Conservation (phyloP, 2,329 filamentous ascomycete species). For the Lachnum nothofagi region DNA sequence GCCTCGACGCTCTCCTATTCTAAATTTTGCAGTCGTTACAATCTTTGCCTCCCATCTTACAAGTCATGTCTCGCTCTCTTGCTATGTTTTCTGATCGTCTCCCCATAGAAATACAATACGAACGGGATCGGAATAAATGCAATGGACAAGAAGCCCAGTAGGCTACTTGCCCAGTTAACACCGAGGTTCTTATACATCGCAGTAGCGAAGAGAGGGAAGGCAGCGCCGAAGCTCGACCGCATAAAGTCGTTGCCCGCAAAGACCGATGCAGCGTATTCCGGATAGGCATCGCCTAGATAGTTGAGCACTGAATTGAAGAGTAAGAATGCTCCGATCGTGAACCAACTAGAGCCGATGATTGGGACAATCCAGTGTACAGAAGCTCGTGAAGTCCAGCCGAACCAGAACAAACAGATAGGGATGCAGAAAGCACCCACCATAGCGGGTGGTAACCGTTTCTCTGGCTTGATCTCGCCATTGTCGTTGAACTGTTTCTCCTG, state of each 20-base stretch:
- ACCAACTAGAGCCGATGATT: slow-evolving; percentile 44
- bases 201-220: slow-evolving; percentile 33
- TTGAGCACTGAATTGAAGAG: slow-evolving; percentile 44
- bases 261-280: slow-evolving; percentile 36
- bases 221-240: slow-evolving; percentile 33
- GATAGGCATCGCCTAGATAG: slow-evolving; percentile 37
- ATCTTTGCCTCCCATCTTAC: slow-evolving; percentile 2
- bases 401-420: slow-evolving; percentile 51
- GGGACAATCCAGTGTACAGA: slow-evolving; percentile 52
- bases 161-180: slow-evolving; percentile 31
- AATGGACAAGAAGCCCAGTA: slow-evolving; percentile 33
- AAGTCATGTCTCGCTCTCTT: slow-evolving; percentile 26
- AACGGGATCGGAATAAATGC: slow-evolving; percentile 29
- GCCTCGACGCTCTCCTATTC: no score
- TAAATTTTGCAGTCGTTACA: no score
- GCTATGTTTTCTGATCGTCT: slow-evolving; percentile 19
- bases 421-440: slow-evolving; percentile 48
- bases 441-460: slow-evolving; percentile 50
- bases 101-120: slow-evolving; percentile 24
- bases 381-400: slow-evolving; percentile 49
- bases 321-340: slow-evolving; percentile 40
- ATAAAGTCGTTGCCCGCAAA: slow-evolving; percentile 37
- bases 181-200: slow-evolving; percentile 34
- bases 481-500: slow-evolving; percentile 43
- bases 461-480: slow-evolving; percentile 46